Evolutionary conservation across 305 asterid genomes (phyloP).

Genomic region (Plantago lanceolata): DNA sequence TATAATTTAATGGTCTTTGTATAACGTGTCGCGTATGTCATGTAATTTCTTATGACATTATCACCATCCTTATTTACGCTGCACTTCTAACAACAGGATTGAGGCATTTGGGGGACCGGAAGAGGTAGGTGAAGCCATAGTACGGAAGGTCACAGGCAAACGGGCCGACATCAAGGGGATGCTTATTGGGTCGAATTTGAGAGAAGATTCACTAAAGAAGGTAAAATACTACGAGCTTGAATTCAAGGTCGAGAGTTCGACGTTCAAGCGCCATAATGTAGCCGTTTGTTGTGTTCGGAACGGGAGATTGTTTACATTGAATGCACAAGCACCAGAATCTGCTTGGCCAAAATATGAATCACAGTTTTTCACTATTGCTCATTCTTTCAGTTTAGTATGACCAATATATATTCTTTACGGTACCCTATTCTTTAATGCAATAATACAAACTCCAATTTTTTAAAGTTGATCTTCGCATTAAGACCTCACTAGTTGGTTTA

Average conservation of each 20-base stretch:
- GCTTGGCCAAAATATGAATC: slow-evolving; percentile 56
- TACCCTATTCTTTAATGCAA: no score
- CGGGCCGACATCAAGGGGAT: slow-evolving; percentile 45
- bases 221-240: slow-evolving; percentile 65
- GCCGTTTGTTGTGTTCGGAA: slow-evolving; percentile 65
- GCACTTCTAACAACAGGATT: slow-evolving; percentile 37
- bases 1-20: no score
- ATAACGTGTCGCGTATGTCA: no score
- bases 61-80: neutral
- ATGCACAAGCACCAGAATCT: slow-evolving; percentile 75
- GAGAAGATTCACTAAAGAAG: slow-evolving; percentile 45
- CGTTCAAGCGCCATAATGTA: slow-evolving; percentile 61
- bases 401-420: slow-evolving; percentile 11
- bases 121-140: slow-evolving; percentile 66
- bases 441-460: no score
- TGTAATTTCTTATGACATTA: no score
- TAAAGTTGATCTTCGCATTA: no score
- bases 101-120: slow-evolving; percentile 83
- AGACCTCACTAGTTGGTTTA: no score
- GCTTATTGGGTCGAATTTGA: slow-evolving; percentile 42
- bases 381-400: slow-evolving; percentile 51
- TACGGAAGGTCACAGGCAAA: slow-evolving; percentile 44
- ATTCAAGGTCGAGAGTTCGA: slow-evolving; percentile 55
- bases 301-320: slow-evolving; percentile 65
- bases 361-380: slow-evolving; percentile 52